Evolutionary conservation across 257 asterid species (phyloP).

Genomic region (Solanum bulbocastanum): DNA sequence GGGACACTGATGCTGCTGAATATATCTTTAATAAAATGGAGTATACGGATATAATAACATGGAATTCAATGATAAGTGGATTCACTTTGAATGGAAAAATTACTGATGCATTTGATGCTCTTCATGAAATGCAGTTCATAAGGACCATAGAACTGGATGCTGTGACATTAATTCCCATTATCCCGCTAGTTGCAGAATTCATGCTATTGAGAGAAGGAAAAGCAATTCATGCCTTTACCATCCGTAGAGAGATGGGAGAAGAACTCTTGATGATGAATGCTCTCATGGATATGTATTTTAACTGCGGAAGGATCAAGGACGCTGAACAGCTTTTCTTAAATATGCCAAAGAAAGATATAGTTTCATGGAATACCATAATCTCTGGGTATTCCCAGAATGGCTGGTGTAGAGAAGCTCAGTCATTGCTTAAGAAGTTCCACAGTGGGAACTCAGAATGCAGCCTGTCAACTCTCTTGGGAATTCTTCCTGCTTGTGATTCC

Average conservation of each 20-base stretch:
- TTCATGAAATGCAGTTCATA: constrained; percentile 44
- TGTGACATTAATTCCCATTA: constrained; percentile 35
- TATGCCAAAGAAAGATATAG: constrained; percentile 41
- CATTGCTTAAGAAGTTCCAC: constrained; percentile 38
- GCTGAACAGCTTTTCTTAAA: constrained; percentile 33
- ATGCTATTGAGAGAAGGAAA: constrained; percentile 39
- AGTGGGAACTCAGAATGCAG: constrained; percentile 17
- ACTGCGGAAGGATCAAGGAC: constrained; percentile 19
- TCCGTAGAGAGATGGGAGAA: constrained; percentile 37
- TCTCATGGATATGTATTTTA: constrained; percentile 53
- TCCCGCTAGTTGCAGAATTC: constrained; percentile 42
- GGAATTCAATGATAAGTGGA: constrained; percentile 67
- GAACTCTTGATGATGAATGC: constrained; percentile 34
- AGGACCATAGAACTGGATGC: constrained; percentile 33
- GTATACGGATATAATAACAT: constrained; percentile 42
- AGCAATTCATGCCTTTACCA: constrained; percentile 45
- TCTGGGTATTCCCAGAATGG: constrained; percentile 50
- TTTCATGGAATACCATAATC: constrained; percentile 66
- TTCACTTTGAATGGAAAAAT: constrained; percentile 23
- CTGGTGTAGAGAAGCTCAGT: constrained; percentile 31
- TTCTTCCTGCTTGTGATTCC: constrained; percentile 48
- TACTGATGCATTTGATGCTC: constrained; percentile 25
- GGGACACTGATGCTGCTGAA: constrained; percentile 29
- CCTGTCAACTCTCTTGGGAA: constrained; percentile 49
- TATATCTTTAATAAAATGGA: constrained; percentile 26